phyloP scores from a whole-genome alignment of 345 rosid species.

The Psidium guajava region DNA sequence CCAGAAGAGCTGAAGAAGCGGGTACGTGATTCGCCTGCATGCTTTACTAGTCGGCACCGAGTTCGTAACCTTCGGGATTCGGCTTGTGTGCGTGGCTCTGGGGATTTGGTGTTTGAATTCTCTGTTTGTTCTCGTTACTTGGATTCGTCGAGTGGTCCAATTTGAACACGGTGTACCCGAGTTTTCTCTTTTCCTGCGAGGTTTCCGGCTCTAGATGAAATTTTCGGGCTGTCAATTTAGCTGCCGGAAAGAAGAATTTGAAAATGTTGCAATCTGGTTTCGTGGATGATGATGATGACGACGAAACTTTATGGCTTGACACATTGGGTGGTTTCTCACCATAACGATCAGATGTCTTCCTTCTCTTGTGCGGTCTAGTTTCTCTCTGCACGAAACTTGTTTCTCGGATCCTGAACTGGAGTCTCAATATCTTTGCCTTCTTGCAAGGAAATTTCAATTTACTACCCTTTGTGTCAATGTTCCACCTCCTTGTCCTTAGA shows the following conservation, averaged over 20 bases:
- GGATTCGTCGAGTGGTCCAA: neutral
- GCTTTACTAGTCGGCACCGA: neutral
- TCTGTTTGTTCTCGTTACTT: neutral
- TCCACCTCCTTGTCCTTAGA: neutral
- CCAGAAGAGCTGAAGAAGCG: slow-evolving; percentile 60
- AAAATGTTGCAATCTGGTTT: neutral
- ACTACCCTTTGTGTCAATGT: neutral
- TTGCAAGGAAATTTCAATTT: neutral
- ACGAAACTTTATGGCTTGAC: neutral
- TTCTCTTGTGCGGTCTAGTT: neutral
- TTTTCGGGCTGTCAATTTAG: neutral
- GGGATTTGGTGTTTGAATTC: neutral
- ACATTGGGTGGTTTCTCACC: neutral
- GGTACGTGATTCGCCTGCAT: slow-evolving; percentile 26
- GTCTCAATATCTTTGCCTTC: neutral
- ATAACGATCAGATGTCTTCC: neutral
- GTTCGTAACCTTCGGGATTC: neutral
- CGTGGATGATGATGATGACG: neutral
- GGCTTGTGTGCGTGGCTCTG: neutral
- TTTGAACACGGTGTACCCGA: neutral
- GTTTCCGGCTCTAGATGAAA: neutral
- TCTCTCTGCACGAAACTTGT: neutral
- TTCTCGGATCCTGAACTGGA: neutral
- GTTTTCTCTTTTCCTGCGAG: neutral
- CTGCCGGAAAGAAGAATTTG: neutral